Evolutionary conservation across 2,329 filamentous ascomycete species (phyloP), one percentile per base, ranked within the genome.

Genomic region (Teratosphaeria zuluensis): DNA sequence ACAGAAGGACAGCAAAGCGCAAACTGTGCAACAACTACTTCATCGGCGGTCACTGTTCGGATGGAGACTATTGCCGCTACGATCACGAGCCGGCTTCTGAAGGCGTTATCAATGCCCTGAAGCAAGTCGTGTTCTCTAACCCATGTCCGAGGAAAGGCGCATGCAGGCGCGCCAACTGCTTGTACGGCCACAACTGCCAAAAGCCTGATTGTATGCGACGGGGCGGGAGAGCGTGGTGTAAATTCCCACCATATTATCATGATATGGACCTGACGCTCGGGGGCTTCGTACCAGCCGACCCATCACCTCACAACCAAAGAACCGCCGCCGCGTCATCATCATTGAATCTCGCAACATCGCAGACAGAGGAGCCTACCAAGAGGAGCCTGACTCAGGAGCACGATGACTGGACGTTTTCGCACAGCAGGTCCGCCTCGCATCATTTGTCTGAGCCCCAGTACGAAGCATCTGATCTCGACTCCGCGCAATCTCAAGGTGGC

Each of bases 21-120:
- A 81, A 80, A 63, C 72, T 78, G 0, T 82, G 80, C 67, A 81
- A 81, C 64, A 74, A 73, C 31, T 74, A 75, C 59, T 76, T 81
- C 58, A 70, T 82, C 0, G 59, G 55, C 46, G 66, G 64, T 3
- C 52, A 63, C 38, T 72, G 70, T 55, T 52, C 58, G 16, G 61
- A 64, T 7, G 72, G 72, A 0, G 70, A 72, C 2, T 61, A 68
- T 16, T 81, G 79, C 63, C 64, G 65, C 32, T 81, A 73, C 63
- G 78, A 81, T 55, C 80, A 83, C 63, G 68, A 63, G 30, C 68
- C 74, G 2, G 70, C 81, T 2, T 73, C 75, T 5, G 62, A 71
- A 1, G 68, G 68, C 6, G 66, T 76, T 2, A 65, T 74, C 8
- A 72, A 74, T 4, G 75, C 76, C 1, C 70, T 82, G 19, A 72